A percentile compares a stretch with the other conserved stretches of the same genome.
These are phyloP conservation scores for Penicillium hesseltinei DNA, from an alignment of 2,329 filamentous ascomycete species.

Conservation along the genomic window DNA sequence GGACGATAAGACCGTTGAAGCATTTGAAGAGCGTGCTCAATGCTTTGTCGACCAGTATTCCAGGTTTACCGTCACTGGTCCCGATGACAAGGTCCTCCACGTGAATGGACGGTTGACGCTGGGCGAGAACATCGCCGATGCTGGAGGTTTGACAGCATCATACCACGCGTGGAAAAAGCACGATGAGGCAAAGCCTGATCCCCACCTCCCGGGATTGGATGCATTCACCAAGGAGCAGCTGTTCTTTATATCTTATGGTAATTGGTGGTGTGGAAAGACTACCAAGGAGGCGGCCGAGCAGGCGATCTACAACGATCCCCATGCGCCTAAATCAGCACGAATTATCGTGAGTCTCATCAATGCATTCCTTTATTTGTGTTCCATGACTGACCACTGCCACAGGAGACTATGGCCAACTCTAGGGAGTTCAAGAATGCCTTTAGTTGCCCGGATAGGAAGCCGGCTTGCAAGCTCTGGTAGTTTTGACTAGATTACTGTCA, in stretches of 20 bases:
- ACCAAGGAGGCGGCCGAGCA: conserved; percentile 58
- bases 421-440: conserved; percentile 67
- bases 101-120: conserved; percentile 64
- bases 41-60: conserved; percentile 69
- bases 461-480: conserved; percentile 69
- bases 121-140: conserved; percentile 70
- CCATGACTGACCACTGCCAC: background rate
- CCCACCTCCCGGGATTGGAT: conserved; percentile 60
- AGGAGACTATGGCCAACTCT: conserved; percentile 65
- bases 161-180: conserved; percentile 65
- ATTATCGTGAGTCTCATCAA: conserved; percentile 43
- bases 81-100: conserved; percentile 57
- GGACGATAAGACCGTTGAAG: conserved; percentile 58
- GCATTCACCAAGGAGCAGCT: conserved; percentile 65
- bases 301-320: conserved; percentile 61
- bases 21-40: conserved; percentile 58
- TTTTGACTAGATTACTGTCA: background rate
- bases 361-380: background rate
- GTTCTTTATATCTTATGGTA: conserved; percentile 66
- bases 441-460: conserved; percentile 63
- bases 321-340: conserved; percentile 63
- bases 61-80: conserved; percentile 58
- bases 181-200: conserved; percentile 51
- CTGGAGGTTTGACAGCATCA: conserved; percentile 62
- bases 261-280: conserved; percentile 66